phyloP scores from a whole-genome alignment of 495 filamentous ascomycete genomes.

The Xylaria telfairii region DNA sequence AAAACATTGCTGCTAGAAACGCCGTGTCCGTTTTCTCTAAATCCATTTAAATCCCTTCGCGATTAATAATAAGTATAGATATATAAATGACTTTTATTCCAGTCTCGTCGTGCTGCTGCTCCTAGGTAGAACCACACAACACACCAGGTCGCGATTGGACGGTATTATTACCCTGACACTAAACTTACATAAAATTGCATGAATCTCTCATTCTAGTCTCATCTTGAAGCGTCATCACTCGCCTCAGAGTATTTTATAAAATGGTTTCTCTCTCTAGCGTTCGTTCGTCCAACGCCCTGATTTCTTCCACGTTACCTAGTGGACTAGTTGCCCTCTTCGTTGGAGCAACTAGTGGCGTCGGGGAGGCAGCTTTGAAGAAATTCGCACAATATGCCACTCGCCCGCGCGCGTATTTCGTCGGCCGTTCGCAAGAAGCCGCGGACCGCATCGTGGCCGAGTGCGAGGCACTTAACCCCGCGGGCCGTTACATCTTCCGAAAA shows the following conservation, averaged over 20 bases:
- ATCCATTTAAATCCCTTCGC: background rate
- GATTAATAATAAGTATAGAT: background rate
- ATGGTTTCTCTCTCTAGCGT: slow-evolving; percentile 6
- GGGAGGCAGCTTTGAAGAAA: slow-evolving; percentile 61
- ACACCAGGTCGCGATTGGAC: background rate
- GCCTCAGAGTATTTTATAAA: background rate
- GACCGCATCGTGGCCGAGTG: slow-evolving; percentile 54
- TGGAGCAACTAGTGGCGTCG: slow-evolving; percentile 71
- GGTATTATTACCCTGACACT: background rate
- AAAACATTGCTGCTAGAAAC: background rate
- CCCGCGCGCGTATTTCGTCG: slow-evolving; percentile 56
- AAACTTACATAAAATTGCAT: background rate
- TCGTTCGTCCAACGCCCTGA: slow-evolving; percentile 25
- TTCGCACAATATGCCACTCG: slow-evolving; percentile 58
- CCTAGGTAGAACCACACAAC: background rate
- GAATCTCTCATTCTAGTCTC: background rate
- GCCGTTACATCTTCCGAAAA: slow-evolving; percentile 59
- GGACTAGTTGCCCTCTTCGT: slow-evolving; percentile 63
- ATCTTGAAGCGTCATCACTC: background rate
- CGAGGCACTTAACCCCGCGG: slow-evolving; percentile 54
- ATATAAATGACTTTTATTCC: background rate
- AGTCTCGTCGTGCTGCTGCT: background rate
- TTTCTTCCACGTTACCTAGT: slow-evolving; percentile 44
- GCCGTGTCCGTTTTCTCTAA: background rate
- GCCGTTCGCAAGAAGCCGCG: slow-evolving; percentile 52